Base-by-base conservation (phyloP, 2,329 filamentous ascomycete genomes). In the Penicillium sp. region DNA sequence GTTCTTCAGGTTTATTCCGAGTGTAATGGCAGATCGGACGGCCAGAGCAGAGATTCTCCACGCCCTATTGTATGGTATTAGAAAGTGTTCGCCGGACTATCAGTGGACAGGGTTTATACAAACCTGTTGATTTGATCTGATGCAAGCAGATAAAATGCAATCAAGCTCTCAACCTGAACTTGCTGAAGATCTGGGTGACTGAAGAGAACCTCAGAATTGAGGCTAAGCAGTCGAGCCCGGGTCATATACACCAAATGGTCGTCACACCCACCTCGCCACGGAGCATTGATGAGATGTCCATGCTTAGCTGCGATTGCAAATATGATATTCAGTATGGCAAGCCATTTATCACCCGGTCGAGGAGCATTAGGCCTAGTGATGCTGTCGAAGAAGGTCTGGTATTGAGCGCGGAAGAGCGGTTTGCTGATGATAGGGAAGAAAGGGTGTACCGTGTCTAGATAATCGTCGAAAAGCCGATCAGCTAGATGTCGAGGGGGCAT, bases 1-100 rank as follows among this genome's bases (percentile, higher is more conserved):
- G 50, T 75, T 79, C 28, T 73, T 74, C 30, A 80, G 65, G 50
- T 80, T 78, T 54, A 81, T 69, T 1, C 78, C 79, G 61, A 81
- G 65, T 0, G 77, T 72, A 28, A 75, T 70, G 1, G 78, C 76
- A 26, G 73, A 76, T 53, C 79, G 73, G n/a, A 78, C 67, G 2
- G 78, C 78, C 28, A 77, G 51, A 1, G 76, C 77, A 26, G 63
- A 73, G 22, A 78, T 67, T 54, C 71, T 74, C 79, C 79, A 81
- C 28, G 79, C 72, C 54, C 78, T 79, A 26, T 38, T 7, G 5
- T 40, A 38, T 4, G 15, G 4, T 2, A 55, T 60, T 45, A 64
- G 60, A 4, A 15, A 37, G 22, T 8, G 12, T 13, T 45, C 38
- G 19, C 17, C 7, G 1, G 4, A 7, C 13, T 12, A 9, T 17